A percentile compares a stretch with the other conserved stretches of the same genome.
Evolutionary conservation across 441 rosid genomes (phyloP).

Genomic region (Euphorbia corollata): DNA sequence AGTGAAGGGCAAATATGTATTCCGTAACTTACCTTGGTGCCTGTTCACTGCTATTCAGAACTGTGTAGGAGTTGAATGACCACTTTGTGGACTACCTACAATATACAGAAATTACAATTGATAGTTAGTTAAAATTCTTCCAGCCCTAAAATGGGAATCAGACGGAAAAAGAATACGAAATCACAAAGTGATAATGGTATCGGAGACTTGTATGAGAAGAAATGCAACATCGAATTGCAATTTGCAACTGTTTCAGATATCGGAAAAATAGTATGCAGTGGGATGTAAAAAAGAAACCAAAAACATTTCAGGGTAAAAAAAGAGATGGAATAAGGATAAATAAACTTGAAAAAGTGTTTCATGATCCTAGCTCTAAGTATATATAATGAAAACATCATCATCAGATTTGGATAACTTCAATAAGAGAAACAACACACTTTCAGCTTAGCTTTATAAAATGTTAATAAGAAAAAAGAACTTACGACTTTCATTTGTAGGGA

Average conservation of each 20-base stretch:
- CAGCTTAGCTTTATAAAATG: background rate
- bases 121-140: constrained; percentile 16
- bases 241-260: background rate
- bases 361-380: background rate
- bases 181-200: background rate
- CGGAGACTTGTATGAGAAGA: background rate
- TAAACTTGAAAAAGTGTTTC: background rate
- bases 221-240: background rate
- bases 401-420: background rate
- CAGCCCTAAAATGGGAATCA: background rate
- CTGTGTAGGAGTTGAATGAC: constrained; percentile 73
- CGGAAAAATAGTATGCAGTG: background rate
- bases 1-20: background rate
- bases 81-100: constrained; percentile 86
- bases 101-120: constrained; percentile 18
- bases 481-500: constrained; percentile 65
- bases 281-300: background rate
- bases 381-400: background rate
- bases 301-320: background rate
- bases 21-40: constrained; percentile 61
- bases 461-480: constrained; percentile 27
- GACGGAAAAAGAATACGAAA: background rate
- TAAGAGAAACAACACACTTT: background rate
- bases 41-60: constrained; percentile 71
- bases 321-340: background rate